Evolutionary conservation across 164 flowering plant species (phyloP).

Genomic region (Echeveria elegans): DNA sequence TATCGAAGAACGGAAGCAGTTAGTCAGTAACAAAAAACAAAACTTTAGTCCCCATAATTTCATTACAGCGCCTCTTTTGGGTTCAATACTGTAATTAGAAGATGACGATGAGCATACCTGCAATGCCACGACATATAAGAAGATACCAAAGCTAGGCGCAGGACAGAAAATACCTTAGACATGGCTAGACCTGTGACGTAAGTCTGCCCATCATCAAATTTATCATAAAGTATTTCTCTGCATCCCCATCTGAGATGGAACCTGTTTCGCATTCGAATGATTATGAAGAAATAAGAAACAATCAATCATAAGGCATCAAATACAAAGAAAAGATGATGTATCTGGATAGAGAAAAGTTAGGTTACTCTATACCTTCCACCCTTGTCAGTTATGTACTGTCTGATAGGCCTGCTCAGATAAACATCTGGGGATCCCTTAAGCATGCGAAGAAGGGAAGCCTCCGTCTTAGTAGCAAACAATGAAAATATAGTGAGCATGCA

Average conservation of each 20-base stretch:
- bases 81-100: neutral
- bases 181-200: conserved; percentile 72
- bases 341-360: neutral
- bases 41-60: neutral
- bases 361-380: conserved; percentile 71
- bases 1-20: neutral
- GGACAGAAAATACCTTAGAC: conserved; percentile 52
- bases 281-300: neutral
- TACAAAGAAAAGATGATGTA: neutral
- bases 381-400: conserved; percentile 69
- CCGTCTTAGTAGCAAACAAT: conserved; percentile 96
- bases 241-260: conserved; percentile 99
- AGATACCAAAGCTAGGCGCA: neutral
- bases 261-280: conserved; percentile 33
- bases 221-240: conserved; percentile 73
- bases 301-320: neutral
- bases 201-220: conserved; percentile 54
- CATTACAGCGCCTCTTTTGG: neutral
- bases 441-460: conserved; percentile 94
- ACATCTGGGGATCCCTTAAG: conserved; percentile 98
- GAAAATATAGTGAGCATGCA: conserved; percentile 98
- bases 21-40: neutral
- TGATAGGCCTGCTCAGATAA: conserved; percentile 93
- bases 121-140: neutral
- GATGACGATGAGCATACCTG: neutral